Conservation (phyloP, 768 basidiomycete genomes). For the Ramaria rubella region DNA sequence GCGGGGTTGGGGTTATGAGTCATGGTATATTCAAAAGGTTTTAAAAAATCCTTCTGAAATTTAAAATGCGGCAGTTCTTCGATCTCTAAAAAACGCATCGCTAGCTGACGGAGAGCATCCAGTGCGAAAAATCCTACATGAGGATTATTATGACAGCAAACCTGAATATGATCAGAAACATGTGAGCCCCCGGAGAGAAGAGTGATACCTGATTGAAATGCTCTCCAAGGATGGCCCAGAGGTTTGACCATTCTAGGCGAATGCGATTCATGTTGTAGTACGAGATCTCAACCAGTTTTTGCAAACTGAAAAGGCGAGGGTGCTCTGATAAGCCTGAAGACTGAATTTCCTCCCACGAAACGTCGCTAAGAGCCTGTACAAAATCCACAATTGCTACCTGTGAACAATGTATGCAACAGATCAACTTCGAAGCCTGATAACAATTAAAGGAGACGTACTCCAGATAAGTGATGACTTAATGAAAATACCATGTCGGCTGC, state of each 20-base stretch:
- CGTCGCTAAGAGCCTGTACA: constrained; percentile 89
- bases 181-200: constrained; percentile 2
- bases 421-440: background rate
- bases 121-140: constrained; percentile 96
- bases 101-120: constrained; percentile 91
- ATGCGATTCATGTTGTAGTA: constrained; percentile 99
- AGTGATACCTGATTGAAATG: constrained; percentile 89
- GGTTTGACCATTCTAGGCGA: constrained; percentile 94
- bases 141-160: constrained; percentile 96
- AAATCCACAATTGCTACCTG: constrained; percentile 98
- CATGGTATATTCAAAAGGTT: constrained; percentile 98
- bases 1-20: constrained; percentile 93
- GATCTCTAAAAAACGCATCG: constrained; percentile 98
- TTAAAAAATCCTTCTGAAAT: constrained; percentile 98
- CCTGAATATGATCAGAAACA: constrained; percentile 39
- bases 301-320: constrained; percentile 92
- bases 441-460: constrained; percentile 49
- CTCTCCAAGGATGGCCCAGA: constrained; percentile 97
- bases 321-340: constrained; percentile 92
- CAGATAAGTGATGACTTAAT: constrained; percentile 86
- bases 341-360: constrained; percentile 99
- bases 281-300: constrained; percentile 97
- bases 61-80: constrained; percentile 97
- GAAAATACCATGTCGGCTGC: constrained; percentile 99
- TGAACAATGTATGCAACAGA: background rate